Evolutionary conservation across 2,329 filamentous ascomycete species (phyloP).

Genomic region (Alternaria hordeiaustralica): DNA sequence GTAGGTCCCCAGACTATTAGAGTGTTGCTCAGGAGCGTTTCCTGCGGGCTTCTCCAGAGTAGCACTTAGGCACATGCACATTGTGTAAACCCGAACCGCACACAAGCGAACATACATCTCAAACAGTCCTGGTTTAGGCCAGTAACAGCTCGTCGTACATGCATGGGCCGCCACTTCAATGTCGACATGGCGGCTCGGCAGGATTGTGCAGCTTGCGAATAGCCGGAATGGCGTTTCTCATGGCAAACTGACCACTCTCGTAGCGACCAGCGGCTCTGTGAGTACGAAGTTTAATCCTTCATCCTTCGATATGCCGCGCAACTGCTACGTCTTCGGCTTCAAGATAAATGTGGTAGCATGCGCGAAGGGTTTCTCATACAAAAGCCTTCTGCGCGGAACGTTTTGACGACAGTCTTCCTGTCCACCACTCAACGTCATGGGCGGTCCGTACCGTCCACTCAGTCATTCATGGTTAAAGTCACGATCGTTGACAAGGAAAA

Average conservation of each 20-base stretch:
- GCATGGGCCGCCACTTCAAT: constrained; percentile 17
- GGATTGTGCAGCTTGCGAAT: constrained; percentile 3
- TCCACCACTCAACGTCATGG: not conserved
- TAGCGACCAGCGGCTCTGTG: not conserved
- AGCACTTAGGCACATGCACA: constrained; percentile 5
- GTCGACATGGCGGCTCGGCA: constrained; percentile 9
- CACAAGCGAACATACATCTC: constrained; percentile 1
- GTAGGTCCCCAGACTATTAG: constrained; percentile 3
- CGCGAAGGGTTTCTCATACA: not conserved
- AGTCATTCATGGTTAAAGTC: not conserved
- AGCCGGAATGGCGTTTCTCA: constrained; percentile 2
- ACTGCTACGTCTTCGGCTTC: not conserved
- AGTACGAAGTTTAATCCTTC: constrained; percentile 1
- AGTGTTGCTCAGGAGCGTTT: not conserved
- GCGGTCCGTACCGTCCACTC: not conserved
- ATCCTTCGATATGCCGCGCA: not conserved
- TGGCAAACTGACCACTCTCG: constrained; percentile 8
- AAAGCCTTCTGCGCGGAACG: not conserved
- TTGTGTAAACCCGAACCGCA: constrained; percentile 1
- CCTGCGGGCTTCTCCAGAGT: not conserved
- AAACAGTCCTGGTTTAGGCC: constrained; percentile 1
- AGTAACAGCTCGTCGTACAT: constrained; percentile 9
- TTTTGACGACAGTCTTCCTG: not conserved
- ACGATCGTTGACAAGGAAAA: not conserved
- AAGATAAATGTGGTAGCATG: not conserved